Evolutionary conservation across 305 asterid genomes (phyloP).

Genomic region (Solanum hybrid): DNA sequence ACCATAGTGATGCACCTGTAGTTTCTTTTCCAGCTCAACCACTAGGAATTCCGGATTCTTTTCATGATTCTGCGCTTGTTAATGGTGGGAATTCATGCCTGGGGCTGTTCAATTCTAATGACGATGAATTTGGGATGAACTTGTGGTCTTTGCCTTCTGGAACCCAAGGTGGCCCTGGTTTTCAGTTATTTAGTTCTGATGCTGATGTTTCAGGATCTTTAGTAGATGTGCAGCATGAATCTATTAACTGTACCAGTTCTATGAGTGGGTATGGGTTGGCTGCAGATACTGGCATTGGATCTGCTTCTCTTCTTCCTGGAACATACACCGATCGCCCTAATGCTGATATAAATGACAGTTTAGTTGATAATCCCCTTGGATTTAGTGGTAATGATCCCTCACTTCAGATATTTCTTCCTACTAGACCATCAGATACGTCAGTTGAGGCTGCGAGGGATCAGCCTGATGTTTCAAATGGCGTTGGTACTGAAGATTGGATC

Average conservation of each 20-base stretch:
- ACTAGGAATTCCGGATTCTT: slow-evolving; percentile 52
- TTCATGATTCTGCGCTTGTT: slow-evolving; percentile 36
- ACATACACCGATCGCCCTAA: slow-evolving; percentile 33
- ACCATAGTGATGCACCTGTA: slow-evolving; percentile 30
- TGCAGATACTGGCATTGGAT: slow-evolving; percentile 44
- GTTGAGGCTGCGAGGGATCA: slow-evolving; percentile 45
- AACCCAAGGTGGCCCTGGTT: slow-evolving; percentile 60
- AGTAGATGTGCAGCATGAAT: slow-evolving; percentile 49
- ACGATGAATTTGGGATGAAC: slow-evolving; percentile 60
- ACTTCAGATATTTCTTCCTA: slow-evolving; percentile 85
- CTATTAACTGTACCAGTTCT: slow-evolving; percentile 49
- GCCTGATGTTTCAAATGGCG: slow-evolving; percentile 57
- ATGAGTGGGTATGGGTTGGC: slow-evolving; percentile 39
- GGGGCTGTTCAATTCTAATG: slow-evolving; percentile 39
- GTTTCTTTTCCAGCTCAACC: slow-evolving; percentile 34
- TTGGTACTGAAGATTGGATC: slow-evolving; percentile 71
- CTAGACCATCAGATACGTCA: slow-evolving; percentile 63
- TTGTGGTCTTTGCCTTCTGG: slow-evolving; percentile 74
- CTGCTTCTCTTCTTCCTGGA: slow-evolving; percentile 41
- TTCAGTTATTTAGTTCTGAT: slow-evolving; percentile 81
- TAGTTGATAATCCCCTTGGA: slow-evolving; percentile 66
- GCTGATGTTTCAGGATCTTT: slow-evolving; percentile 55
- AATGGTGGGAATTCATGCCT: slow-evolving; percentile 41
- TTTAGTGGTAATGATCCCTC: slow-evolving; percentile 71
- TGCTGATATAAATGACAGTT: slow-evolving; percentile 35